Conservation (phyloP, 306 rosid species). For the Canavalia ensiformis region DNA sequence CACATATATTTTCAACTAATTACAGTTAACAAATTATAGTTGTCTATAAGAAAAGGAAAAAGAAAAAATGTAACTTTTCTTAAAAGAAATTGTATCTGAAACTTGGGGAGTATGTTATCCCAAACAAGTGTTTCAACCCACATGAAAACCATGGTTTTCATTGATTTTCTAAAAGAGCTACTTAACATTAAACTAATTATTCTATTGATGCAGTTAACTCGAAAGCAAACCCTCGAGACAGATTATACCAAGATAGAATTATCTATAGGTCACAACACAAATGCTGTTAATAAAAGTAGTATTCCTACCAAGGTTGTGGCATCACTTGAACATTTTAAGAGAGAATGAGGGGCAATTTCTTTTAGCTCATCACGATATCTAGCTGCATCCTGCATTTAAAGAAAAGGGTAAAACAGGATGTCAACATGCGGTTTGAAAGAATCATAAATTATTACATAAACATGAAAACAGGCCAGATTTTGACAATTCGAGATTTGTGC, state of each 20-base stretch:
- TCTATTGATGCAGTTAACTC: conserved; percentile 7
- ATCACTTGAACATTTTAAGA: conserved; percentile 83
- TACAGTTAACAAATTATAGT: background rate
- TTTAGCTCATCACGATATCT: conserved; percentile 74
- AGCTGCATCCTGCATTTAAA: conserved; percentile 72
- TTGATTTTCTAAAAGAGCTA: conserved; percentile 33
- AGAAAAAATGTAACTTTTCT: background rate
- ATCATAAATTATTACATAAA: background rate
- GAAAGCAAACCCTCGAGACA: background rate
- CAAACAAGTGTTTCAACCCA: conserved; percentile 6
- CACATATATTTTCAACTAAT: background rate
- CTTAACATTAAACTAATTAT: background rate
- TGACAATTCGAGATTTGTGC: background rate
- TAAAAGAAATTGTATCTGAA: background rate
- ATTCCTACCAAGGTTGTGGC: conserved; percentile 77
- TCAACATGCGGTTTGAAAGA: conserved; percentile 6
- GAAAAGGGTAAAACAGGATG: background rate
- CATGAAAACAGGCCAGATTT: background rate
- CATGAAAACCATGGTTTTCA: background rate
- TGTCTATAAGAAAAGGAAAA: background rate
- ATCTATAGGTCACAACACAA: background rate
- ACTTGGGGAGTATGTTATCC: background rate
- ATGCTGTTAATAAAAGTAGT: background rate
- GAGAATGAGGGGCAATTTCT: conserved; percentile 74
- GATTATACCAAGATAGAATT: background rate